These are phyloP conservation scores for Immersiporthe knoxdaviesiana DNA, from an alignment of 2,329 filamentous ascomycete genomes.

Conservation along the genomic window DNA sequence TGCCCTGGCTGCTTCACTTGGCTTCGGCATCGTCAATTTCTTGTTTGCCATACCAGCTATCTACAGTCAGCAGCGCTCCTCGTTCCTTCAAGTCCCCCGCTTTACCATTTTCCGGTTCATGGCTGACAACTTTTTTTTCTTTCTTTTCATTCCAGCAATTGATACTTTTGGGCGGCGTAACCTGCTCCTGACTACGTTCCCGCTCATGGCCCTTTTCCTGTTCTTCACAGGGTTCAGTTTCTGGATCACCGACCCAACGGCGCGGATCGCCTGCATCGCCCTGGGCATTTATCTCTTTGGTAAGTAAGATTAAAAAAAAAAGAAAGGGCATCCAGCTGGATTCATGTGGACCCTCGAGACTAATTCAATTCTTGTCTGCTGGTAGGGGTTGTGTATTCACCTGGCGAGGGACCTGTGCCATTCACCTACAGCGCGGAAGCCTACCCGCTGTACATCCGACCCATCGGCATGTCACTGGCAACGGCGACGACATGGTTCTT, in stretches of 20 bases:
- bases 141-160: slow-evolving; percentile 46
- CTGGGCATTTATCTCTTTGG: slow-evolving; percentile 55
- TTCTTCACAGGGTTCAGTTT: slow-evolving; percentile 53
- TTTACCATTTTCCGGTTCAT: no score
- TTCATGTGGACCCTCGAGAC: neutral
- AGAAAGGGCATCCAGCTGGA: neutral
- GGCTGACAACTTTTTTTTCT: no score
- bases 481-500: slow-evolving; percentile 57
- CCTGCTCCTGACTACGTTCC: slow-evolving; percentile 66
- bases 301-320: neutral
- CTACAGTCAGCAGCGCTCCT: slow-evolving; percentile 44
- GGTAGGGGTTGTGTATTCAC: slow-evolving; percentile 51
- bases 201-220: slow-evolving; percentile 60
- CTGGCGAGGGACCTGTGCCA: slow-evolving; percentile 65
- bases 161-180: slow-evolving; percentile 70
- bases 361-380: neutral
- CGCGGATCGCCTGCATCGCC: slow-evolving; percentile 49
- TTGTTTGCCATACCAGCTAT: slow-evolving; percentile 63
- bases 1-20: slow-evolving; percentile 63
- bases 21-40: slow-evolving; percentile 68
- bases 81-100: no score
- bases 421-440: slow-evolving; percentile 71
- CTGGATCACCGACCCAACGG: slow-evolving; percentile 45
- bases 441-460: slow-evolving; percentile 65
- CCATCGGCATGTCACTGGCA: slow-evolving; percentile 63